Conservation (phyloP, 2,329 filamentous ascomycete genomes). For the Bisporella sp. region DNA sequence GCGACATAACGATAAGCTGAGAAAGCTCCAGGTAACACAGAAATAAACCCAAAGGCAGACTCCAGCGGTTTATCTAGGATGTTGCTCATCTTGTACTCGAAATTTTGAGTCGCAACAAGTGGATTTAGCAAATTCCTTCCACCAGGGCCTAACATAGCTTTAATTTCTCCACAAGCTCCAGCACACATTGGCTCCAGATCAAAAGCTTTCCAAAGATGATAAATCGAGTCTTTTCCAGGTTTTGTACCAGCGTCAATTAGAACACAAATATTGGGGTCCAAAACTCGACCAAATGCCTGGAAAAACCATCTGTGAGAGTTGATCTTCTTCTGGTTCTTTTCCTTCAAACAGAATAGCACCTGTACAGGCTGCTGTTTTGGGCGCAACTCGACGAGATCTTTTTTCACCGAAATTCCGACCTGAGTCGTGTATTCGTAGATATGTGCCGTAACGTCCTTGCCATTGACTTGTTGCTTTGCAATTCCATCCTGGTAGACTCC, state of each 20-base stretch:
- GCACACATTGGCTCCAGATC: constrained; percentile 97
- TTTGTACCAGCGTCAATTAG: constrained; percentile 94
- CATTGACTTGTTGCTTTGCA: constrained; percentile 95
- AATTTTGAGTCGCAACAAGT: constrained; percentile 92
- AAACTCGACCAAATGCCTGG: constrained; percentile 84
- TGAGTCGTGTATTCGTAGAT: constrained; percentile 95
- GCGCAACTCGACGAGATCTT: constrained; percentile 77
- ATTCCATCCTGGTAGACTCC: constrained; percentile 98
- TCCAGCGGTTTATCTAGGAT: constrained; percentile 97
- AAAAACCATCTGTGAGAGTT: constrained; percentile 99
- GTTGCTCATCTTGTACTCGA: constrained; percentile 99
- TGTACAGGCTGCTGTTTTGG: constrained; percentile 87
- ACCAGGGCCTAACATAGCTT: constrained; percentile 82
- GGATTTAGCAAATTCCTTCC: constrained; percentile 90
- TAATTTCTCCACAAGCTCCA: constrained; percentile 97
- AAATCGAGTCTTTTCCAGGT: constrained; percentile 89
- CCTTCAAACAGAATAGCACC: constrained; percentile 95
- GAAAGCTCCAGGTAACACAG: constrained; percentile 92
- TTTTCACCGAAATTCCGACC: constrained; percentile 83
- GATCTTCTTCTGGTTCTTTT: constrained; percentile 99
- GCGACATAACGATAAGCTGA: constrained; percentile 96
- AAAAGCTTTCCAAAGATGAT: constrained; percentile 97
- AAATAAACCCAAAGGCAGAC: constrained; percentile 96
- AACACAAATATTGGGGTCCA: constrained; percentile 95
- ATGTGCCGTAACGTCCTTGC: constrained; percentile 92